Percentiles rank a stretch among this genome's conserved stretches.
These are phyloP conservation scores for Pyricularia pennisetigena DNA, from an alignment of 2,329 filamentous ascomycete species.

Conservation along the genomic window DNA sequence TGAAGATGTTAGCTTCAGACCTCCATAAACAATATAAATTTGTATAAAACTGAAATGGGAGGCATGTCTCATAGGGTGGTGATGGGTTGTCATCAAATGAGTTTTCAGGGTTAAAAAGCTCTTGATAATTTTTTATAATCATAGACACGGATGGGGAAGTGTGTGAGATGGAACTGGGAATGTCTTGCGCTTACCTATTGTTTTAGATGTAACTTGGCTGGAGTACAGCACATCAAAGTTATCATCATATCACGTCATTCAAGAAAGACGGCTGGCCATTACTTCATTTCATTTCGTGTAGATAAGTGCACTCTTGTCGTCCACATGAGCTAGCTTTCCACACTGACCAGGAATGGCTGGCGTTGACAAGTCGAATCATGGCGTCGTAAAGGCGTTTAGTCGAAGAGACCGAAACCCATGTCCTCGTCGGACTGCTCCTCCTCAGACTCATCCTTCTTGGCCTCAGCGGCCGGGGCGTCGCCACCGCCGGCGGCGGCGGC, in stretches of 20 bases:
- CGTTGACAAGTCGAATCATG: constrained; percentile 1
- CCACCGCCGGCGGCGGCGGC: constrained; percentile 45
- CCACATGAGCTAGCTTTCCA: not conserved
- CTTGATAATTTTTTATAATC: constrained; percentile 46
- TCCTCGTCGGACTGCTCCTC: constrained; percentile 60
- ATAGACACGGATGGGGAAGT: constrained; percentile 26
- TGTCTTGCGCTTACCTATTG: constrained; percentile 28
- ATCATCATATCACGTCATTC: constrained; percentile 5
- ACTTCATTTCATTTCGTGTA: constrained; percentile 4
- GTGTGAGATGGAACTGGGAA: constrained; percentile 9
- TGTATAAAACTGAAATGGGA: constrained; percentile 7
- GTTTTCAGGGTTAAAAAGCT: constrained; percentile 62
- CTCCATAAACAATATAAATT: not conserved
- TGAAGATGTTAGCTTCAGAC: not conserved
- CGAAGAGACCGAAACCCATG: constrained; percentile 70
- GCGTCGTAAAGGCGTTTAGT: constrained; percentile 6
- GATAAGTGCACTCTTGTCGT: not conserved
- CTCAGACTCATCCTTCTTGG: constrained; percentile 53
- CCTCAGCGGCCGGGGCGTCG: constrained; percentile 38
- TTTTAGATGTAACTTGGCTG: not conserved
- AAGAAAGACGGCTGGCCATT: not conserved
- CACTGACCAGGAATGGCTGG: not conserved
- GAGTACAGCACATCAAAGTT: not conserved
- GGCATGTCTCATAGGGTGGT: constrained; percentile 46
- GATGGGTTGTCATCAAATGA: constrained; percentile 47